These are phyloP conservation scores for Anaeromyces robustus DNA, from an alignment of 192 early-diverging fungal genomes.

Conservation along the genomic window DNA sequence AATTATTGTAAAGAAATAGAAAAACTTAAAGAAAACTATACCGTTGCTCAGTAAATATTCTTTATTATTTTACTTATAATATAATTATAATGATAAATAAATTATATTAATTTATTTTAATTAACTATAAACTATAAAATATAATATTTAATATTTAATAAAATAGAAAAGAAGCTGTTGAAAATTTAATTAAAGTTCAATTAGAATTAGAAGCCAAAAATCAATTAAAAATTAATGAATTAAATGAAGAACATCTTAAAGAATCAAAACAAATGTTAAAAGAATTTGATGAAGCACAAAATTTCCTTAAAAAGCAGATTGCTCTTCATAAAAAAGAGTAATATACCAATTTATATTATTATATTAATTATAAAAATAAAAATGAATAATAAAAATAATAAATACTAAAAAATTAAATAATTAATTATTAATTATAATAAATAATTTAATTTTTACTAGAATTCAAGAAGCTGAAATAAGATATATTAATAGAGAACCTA, in stretches of 20 bases:
- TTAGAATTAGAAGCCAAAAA: background rate
- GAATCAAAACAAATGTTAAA: constrained; percentile 28
- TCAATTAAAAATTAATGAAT: constrained; percentile 7
- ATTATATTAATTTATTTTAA: too few relatives aligned
- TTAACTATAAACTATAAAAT: too few relatives aligned
- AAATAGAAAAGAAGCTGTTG: too few relatives aligned
- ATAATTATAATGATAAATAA: too few relatives aligned
- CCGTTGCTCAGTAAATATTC: too few relatives aligned
- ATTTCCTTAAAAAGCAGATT: constrained; percentile 33
- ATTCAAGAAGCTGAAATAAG: constrained; percentile 32
- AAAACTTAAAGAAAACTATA: too few relatives aligned
- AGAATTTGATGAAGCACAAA: constrained; percentile 37
- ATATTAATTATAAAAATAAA: background rate
- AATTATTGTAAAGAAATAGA: too few relatives aligned
- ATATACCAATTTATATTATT: background rate
- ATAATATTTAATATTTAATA: too few relatives aligned
- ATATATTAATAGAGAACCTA: constrained; percentile 40
- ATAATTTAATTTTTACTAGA: constrained; percentile 13
- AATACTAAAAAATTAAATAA: too few relatives aligned
- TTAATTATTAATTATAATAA: too few relatives aligned
- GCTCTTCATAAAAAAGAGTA: constrained; percentile 20
- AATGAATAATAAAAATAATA: background rate
- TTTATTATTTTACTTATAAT: too few relatives aligned
- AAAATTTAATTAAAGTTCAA: too few relatives aligned
- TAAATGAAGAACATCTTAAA: constrained; percentile 24